Conservation (phyloP, 768 basidiomycete species). For the Trametes cingulata region DNA sequence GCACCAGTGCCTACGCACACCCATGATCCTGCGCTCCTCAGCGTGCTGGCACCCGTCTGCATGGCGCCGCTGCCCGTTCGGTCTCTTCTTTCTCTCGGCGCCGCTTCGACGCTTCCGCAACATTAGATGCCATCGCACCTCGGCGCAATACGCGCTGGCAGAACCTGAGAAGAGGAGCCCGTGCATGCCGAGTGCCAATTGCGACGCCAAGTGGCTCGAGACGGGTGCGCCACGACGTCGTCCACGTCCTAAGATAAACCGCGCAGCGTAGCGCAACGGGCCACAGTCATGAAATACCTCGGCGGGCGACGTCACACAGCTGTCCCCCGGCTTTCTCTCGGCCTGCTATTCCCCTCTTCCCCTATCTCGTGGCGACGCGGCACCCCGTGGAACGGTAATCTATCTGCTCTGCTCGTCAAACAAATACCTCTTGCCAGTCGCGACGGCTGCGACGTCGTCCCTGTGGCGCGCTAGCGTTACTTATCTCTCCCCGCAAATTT, state of each 20-base stretch:
- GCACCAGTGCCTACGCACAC: background rate
- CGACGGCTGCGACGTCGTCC: background rate
- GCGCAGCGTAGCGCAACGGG: background rate
- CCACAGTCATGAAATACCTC: too few relatives aligned
- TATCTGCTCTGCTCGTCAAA: background rate
- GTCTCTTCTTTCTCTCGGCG: background rate
- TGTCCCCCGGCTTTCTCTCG: background rate
- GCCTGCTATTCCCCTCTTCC: background rate
- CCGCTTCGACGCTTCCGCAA: background rate
- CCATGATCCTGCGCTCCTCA: too few relatives aligned
- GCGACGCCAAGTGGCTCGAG: background rate
- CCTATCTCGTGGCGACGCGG: background rate
- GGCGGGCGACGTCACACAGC: background rate
- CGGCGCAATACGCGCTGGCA: background rate
- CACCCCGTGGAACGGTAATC: background rate
- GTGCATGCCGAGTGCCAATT: too few relatives aligned
- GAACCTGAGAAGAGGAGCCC: background rate
- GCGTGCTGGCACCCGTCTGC: too few relatives aligned
- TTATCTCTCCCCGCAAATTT: background rate
- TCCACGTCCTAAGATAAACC: too few relatives aligned
- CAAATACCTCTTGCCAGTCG: background rate
- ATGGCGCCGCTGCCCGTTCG: background rate
- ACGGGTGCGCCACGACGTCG: too few relatives aligned
- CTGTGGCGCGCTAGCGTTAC: slow-evolving; percentile 5
- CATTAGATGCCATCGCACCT: slow-evolving; percentile 33